Evolutionary conservation across 441 rosid species (phyloP).

Genomic region (Melastoma candidum): DNA sequence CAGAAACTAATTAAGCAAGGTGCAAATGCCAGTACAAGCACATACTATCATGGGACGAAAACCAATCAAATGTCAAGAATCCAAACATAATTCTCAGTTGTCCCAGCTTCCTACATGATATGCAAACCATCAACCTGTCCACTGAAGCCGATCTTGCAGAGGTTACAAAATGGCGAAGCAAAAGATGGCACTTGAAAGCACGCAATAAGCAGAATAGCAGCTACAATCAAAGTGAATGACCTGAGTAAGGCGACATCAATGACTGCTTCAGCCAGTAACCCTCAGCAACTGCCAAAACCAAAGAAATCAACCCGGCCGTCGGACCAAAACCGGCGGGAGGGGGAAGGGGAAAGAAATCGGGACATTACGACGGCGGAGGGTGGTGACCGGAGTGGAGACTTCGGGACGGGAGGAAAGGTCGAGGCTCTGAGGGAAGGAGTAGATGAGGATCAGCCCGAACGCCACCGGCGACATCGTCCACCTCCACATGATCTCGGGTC

Average conservation of each 20-base stretch:
- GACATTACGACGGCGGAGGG: conserved; percentile 81
- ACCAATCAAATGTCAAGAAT: too few relatives aligned
- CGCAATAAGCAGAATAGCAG: too few relatives aligned
- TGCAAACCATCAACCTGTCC: too few relatives aligned
- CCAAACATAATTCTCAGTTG: too few relatives aligned
- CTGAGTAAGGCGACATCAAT: conserved; percentile 54
- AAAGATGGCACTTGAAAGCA: too few relatives aligned
- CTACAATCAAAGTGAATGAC: conserved; percentile 9
- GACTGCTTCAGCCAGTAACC: conserved; percentile 63
- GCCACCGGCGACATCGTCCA: conserved; percentile 44
- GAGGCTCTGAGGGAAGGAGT: conserved; percentile 46
- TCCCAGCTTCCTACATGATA: too few relatives aligned
- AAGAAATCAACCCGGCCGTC: too few relatives aligned
- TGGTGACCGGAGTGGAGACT: conserved; percentile 93
- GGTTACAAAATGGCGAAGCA: too few relatives aligned
- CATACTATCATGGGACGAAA: too few relatives aligned
- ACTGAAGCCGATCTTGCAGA: too few relatives aligned
- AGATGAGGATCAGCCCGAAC: conserved; percentile 53
- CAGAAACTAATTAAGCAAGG: too few relatives aligned
- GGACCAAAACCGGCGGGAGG: background rate
- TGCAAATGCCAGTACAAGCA: too few relatives aligned
- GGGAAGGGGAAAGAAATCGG: conserved; percentile 3
- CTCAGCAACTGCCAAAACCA: conserved; percentile 31
- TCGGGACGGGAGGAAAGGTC: conserved; percentile 83
- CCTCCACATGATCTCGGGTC: conserved; percentile 22